These are phyloP conservation scores for Tinospora cordifolia DNA, from an alignment of 164 flowering plant genomes.

Conservation along the genomic window DNA sequence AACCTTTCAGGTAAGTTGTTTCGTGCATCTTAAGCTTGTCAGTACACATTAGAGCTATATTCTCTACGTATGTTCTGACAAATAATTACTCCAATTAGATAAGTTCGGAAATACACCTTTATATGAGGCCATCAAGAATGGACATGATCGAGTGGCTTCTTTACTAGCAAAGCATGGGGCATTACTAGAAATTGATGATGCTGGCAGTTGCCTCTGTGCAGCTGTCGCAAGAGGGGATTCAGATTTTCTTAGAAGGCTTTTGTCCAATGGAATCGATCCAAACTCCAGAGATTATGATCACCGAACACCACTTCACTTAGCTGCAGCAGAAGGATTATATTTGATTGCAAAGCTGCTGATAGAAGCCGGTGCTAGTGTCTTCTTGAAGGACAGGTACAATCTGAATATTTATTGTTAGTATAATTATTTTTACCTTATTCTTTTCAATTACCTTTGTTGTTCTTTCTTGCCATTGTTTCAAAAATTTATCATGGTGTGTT, in stretches of 20 bases:
- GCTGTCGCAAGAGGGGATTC: constrained; percentile 60
- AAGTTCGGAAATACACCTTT: constrained; percentile 83
- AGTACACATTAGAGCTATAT: not conserved
- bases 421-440: not conserved
- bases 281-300: constrained; percentile 75
- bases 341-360: constrained; percentile 59
- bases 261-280: constrained; percentile 69
- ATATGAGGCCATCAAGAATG: constrained; percentile 74
- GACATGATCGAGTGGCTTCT: constrained; percentile 69
- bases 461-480: not conserved
- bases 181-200: constrained; percentile 44
- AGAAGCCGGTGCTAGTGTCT: constrained; percentile 82
- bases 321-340: constrained; percentile 70
- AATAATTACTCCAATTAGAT: constrained; percentile 33
- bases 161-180: constrained; percentile 67
- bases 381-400: constrained; percentile 72
- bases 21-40: not conserved
- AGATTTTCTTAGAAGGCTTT: constrained; percentile 58
- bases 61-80: not conserved
- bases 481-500: not conserved
- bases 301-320: constrained; percentile 84
- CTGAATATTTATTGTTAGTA: not conserved
- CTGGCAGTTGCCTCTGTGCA: constrained; percentile 60
- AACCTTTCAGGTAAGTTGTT: constrained; percentile 37
- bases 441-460: not conserved